Evolutionary conservation across 345 rosid species (phyloP).

Genomic region (Hypericum perforatum): DNA sequence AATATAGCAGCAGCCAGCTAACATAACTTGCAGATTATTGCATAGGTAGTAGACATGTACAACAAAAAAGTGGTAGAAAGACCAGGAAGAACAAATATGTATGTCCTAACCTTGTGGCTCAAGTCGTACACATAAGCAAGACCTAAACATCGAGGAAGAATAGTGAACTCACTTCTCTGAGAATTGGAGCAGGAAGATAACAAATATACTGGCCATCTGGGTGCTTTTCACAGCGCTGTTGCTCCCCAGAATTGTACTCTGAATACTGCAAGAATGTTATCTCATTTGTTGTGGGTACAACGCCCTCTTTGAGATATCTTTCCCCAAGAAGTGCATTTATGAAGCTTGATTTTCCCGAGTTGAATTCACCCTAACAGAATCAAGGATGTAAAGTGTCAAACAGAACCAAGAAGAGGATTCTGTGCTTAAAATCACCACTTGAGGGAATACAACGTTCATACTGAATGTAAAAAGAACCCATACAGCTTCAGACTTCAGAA

Average conservation of each 20-base stretch:
- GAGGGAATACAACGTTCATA: too few relatives aligned
- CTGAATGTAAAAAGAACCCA: too few relatives aligned
- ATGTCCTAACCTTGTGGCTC: not conserved
- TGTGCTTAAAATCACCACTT: too few relatives aligned
- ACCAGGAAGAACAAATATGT: not conserved
- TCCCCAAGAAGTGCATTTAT: conserved; percentile 91
- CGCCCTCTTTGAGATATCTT: conserved; percentile 82
- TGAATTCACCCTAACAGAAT: conserved; percentile 72
- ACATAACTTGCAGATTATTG: too few relatives aligned
- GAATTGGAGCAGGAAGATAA: conserved; percentile 85
- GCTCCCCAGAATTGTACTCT: conserved; percentile 44
- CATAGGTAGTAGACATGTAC: too few relatives aligned
- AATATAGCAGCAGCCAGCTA: too few relatives aligned
- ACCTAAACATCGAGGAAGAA: conserved; percentile 2
- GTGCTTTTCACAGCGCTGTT: conserved; percentile 70
- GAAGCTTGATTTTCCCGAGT: conserved; percentile 91
- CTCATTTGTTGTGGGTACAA: conserved; percentile 91
- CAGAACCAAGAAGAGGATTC: not conserved
- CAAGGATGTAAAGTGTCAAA: conserved; percentile 13
- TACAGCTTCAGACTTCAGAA: too few relatives aligned
- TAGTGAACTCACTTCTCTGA: conserved; percentile 59
- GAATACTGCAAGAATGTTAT: conserved; percentile 79
- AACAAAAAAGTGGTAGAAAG: too few relatives aligned
- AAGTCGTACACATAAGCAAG: not conserved
- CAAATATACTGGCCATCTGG: conserved; percentile 91